Base-by-base conservation (phyloP, 306 rosid species). In the Gynostemma pentaphyllum region DNA sequence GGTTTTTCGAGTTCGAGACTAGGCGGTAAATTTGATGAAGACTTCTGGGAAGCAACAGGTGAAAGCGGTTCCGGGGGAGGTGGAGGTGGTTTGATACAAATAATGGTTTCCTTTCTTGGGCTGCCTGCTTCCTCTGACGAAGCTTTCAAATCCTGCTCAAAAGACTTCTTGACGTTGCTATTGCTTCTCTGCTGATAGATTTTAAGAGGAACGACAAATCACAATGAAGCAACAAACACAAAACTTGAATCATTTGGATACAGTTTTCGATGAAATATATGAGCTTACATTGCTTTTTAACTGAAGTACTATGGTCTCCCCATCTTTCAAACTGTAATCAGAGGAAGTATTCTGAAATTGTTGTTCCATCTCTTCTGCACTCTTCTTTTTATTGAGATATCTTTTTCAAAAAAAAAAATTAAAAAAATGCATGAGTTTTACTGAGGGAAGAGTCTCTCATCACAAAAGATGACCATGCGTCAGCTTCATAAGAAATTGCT, bases 301-400 rank as follows among this genome's bases (percentile, higher is more conserved):
- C 76, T 92, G 96, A 59, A 88, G 83, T 26, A 86, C 92, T 65
- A 92, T 76, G 47, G 96, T 88, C 77, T 84, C 95, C 59, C 99
- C 99, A 15, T 88, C 96, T 88, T 92, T 92, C 74, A 92, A 71
- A 77, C 99, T 92, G 76, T 88, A 92, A 84, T 92, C 95, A 54
- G 74, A 84, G 72, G 99, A 92, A 66, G 76, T 79, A 1, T 84
- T 86, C 82, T 84, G 99, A 81, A 79, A 88, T 56, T 88, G 89
- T 28, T 81, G 94, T 72, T 88, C 99, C 96, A 92, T 92, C 80
- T 88, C 94, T 75, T 86, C 99, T 9, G 99, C 99, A 68, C 95
- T 85, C 79, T 88, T 79, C 90, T 92, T 88, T 73, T 92, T 92
- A 80, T 84, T 70, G 68, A 92, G 84, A 78, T 92, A 92, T 70